phyloP scores from a whole-genome alignment of 1,284 basidiomycete species.

The Coriolopsis trogii region DNA sequence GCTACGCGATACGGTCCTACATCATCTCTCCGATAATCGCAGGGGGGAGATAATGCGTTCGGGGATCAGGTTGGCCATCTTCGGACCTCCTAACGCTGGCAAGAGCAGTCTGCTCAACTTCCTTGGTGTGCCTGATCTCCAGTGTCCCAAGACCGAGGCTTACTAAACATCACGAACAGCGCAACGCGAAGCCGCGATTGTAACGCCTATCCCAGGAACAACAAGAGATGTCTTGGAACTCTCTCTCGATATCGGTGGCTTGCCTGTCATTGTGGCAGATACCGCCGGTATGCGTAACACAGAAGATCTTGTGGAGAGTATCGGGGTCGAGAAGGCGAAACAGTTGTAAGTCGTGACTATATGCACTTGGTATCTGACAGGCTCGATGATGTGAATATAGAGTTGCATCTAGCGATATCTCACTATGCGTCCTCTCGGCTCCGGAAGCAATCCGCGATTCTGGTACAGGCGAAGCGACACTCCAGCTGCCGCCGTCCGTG shows the following conservation, averaged over 20 bases:
- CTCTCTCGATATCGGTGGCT: constrained; percentile 83
- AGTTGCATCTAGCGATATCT: constrained; percentile 65
- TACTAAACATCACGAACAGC: constrained; percentile 44
- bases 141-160: background rate
- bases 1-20: constrained; percentile 53
- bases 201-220: constrained; percentile 84
- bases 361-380: no score
- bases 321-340: constrained; percentile 77
- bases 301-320: constrained; percentile 76
- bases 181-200: constrained; percentile 86
- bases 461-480: background rate
- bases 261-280: constrained; percentile 80
- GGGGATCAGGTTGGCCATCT: constrained; percentile 82
- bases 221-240: constrained; percentile 86
- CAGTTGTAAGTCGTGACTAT: constrained; percentile 51
- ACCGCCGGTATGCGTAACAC: constrained; percentile 84
- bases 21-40: constrained; percentile 66
- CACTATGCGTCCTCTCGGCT: constrained; percentile 79
- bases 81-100: constrained; percentile 89
- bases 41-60: constrained; percentile 84
- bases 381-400: no score
- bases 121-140: no score
- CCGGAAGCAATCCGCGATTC: constrained; percentile 44
- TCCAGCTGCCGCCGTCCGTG: constrained; percentile 50
- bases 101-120: constrained; percentile 87